These are phyloP conservation scores for Tricholoma bakamatsutake DNA, from an alignment of 768 basidiomycete genomes.

Conservation along the genomic window DNA sequence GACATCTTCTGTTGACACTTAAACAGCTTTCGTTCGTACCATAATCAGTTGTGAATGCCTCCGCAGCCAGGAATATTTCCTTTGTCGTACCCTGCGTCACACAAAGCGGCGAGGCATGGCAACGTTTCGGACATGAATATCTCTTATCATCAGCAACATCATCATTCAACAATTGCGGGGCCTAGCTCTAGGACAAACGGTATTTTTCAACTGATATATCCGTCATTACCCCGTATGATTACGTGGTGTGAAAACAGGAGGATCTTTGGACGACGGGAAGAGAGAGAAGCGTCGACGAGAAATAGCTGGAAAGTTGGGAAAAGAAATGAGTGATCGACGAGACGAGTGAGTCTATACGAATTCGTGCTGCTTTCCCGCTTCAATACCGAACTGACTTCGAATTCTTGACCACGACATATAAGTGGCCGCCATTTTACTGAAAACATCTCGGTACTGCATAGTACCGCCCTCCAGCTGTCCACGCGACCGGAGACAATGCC, in stretches of 20 bases:
- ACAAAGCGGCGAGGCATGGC: conserved; percentile 30
- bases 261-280: conserved; percentile 34
- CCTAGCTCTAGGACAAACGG: conserved; percentile 38
- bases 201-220: conserved; percentile 17
- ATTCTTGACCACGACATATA: conserved; percentile 2
- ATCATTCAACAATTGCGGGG: conserved; percentile 31
- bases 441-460: conserved; percentile 54
- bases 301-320: conserved; percentile 60
- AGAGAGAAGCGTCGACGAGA: conserved; percentile 68
- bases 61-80: conserved; percentile 68
- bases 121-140: conserved; percentile 26
- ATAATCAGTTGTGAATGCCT: conserved; percentile 36
- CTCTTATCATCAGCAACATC: conserved; percentile 32
- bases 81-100: conserved; percentile 44
- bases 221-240: not conserved
- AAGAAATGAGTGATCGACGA: conserved; percentile 67
- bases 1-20: not conserved
- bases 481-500: conserved; percentile 62
- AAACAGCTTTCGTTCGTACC: too few species aligned
- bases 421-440: conserved; percentile 62
- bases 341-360: conserved; percentile 54
- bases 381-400: conserved; percentile 1
- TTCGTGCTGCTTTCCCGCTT: conserved; percentile 1
- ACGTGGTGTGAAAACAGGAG: conserved; percentile 1
- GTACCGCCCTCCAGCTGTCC: conserved; percentile 54